phyloP scores from a whole-genome alignment of 352 stramenopile species.

The Globisporangium spinosum region DNA sequence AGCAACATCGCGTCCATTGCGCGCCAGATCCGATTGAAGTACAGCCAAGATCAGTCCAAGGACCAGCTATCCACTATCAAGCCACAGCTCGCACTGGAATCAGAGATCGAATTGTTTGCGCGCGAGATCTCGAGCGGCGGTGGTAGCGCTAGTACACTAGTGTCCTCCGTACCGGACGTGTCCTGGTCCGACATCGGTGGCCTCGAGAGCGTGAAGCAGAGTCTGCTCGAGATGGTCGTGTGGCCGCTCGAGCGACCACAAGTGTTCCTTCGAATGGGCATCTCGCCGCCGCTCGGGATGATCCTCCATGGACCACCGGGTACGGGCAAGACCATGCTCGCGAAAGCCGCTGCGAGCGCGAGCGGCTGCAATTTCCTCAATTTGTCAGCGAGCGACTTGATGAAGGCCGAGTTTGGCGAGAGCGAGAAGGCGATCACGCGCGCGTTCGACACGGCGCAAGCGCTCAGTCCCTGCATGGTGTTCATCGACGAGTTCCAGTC shows the following conservation, averaged over 20 bases:
- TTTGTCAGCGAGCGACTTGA: slow-evolving; percentile 69
- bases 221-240: slow-evolving; percentile 79
- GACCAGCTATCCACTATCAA: background rate
- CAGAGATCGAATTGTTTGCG: slow-evolving; percentile 42
- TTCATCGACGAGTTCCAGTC: slow-evolving; percentile 90
- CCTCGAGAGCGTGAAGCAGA: slow-evolving; percentile 66
- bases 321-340: slow-evolving; percentile 86
- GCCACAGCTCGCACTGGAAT: slow-evolving; percentile 22
- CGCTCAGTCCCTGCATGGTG: slow-evolving; percentile 78
- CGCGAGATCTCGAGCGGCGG: slow-evolving; percentile 37
- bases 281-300: slow-evolving; percentile 71
- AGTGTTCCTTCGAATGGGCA: slow-evolving; percentile 78
- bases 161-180: slow-evolving; percentile 55
- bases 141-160: slow-evolving; percentile 26
- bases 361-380: slow-evolving; percentile 86
- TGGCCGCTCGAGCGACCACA: slow-evolving; percentile 81
- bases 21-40: slow-evolving; percentile 27
- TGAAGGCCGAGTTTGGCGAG: slow-evolving; percentile 80
- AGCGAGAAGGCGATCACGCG: slow-evolving; percentile 78
- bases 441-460: slow-evolving; percentile 65
- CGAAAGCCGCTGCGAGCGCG: slow-evolving; percentile 71
- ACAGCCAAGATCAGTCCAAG: background rate
- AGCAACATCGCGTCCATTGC: slow-evolving; percentile 66
- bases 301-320: slow-evolving; percentile 76
- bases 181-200: slow-evolving; percentile 77